phyloP scores from a whole-genome alignment of 768 basidiomycete species.

The Suillus luteus region DNA sequence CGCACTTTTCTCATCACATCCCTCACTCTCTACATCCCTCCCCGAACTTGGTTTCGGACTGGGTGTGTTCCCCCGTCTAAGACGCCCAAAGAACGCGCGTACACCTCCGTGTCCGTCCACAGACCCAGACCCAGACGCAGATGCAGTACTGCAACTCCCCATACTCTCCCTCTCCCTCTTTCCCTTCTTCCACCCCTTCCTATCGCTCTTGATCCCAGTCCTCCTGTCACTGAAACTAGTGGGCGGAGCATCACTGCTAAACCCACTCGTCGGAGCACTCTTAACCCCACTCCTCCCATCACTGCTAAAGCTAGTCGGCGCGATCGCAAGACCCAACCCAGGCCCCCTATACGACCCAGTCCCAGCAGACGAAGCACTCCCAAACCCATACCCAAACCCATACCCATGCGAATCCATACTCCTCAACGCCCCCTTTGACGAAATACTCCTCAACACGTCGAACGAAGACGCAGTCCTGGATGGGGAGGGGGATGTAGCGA shows the following conservation, averaged over 20 bases:
- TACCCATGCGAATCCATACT: constrained; percentile 23
- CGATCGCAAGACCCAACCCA: background rate
- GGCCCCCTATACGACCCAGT: constrained; percentile 12
- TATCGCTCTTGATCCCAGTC: too few species aligned
- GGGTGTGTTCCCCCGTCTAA: constrained; percentile 30
- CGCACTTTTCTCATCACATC: constrained; percentile 3
- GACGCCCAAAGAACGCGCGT: constrained; percentile 29
- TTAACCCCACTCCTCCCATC: too few species aligned
- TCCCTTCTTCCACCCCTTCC: constrained; percentile 21
- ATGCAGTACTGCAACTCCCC: constrained; percentile 18
- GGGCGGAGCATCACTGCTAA: background rate
- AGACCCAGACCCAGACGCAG: constrained; percentile 23
- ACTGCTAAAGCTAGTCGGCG: too few species aligned
- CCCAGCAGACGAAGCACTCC: constrained; percentile 25
- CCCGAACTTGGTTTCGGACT: constrained; percentile 28
- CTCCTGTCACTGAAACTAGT: background rate
- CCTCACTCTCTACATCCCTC: constrained; percentile 21
- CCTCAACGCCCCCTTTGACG: constrained; percentile 33
- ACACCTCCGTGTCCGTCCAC: constrained; percentile 27
- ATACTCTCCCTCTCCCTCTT: constrained; percentile 15
- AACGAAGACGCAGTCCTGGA: constrained; percentile 21
- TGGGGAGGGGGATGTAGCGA: too few species aligned
- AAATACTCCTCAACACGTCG: constrained; percentile 31
- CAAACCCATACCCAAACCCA: constrained; percentile 20
- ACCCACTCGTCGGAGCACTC: too few species aligned